These are phyloP conservation scores for Candida corydali DNA, from an alignment of 805 yeast species.

Conservation along the genomic window DNA sequence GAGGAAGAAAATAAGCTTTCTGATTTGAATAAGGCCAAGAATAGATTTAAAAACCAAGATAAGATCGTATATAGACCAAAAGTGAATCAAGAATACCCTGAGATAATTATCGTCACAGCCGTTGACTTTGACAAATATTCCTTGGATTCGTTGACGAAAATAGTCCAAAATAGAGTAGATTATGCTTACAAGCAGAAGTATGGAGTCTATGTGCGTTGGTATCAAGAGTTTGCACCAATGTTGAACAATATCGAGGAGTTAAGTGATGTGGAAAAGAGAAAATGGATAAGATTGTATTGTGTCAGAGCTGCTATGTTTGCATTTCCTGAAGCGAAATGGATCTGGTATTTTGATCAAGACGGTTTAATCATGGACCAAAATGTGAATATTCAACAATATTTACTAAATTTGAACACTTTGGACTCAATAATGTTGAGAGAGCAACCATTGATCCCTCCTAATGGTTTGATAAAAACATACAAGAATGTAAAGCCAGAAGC, in stretches of 20 bases:
- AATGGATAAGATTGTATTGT: slow-evolving; percentile 62
- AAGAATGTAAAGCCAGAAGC: slow-evolving; percentile 51
- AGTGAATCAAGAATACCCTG: slow-evolving; percentile 43
- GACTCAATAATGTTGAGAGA: slow-evolving; percentile 63
- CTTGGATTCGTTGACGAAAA: slow-evolving; percentile 53
- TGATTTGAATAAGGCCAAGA: slow-evolving; percentile 44
- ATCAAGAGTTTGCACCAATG: slow-evolving; percentile 73
- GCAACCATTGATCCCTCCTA: slow-evolving; percentile 68
- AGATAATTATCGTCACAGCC: slow-evolving; percentile 71
- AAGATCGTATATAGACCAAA: slow-evolving; percentile 46
- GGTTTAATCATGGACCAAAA: slow-evolving; percentile 71
- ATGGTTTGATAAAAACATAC: slow-evolving; percentile 66
- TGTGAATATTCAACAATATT: slow-evolving; percentile 54
- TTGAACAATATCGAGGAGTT: slow-evolving; percentile 42
- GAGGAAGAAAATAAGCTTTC: slow-evolving; percentile 45
- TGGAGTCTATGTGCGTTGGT: slow-evolving; percentile 82
- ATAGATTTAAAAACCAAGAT: slow-evolving; percentile 62
- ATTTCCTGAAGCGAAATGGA: slow-evolving; percentile 85
- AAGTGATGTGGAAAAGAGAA: slow-evolving; percentile 38
- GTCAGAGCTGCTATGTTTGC: slow-evolving; percentile 90
- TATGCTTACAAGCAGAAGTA: slow-evolving; percentile 79
- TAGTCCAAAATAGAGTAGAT: slow-evolving; percentile 83
- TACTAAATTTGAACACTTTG: slow-evolving; percentile 58
- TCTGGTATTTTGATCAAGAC: slow-evolving; percentile 83
- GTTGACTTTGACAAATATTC: slow-evolving; percentile 70